A percentile compares a stretch with the other conserved stretches of the same genome.
Conservation (phyloP, 1,139 yeast species). For the Taiozyma sp. region DNA sequence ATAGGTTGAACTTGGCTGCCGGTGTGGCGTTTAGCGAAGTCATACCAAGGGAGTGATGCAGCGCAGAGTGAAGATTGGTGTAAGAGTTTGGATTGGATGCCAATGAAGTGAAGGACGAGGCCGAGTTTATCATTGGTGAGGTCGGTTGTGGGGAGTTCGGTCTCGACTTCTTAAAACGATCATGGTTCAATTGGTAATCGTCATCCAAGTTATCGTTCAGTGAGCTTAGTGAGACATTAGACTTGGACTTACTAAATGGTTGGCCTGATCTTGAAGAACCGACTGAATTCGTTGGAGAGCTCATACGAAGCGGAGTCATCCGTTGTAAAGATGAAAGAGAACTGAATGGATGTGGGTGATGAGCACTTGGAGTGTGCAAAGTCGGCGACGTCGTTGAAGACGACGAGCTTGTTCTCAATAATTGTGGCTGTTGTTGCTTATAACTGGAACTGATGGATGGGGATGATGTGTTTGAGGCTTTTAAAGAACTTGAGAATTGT, state of each 20-base stretch:
- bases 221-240: conserved; percentile 28
- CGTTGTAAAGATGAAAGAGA: conserved; percentile 47
- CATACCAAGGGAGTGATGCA: conserved; percentile 19
- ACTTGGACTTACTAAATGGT: conserved; percentile 19
- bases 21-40: conserved; percentile 13
- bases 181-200: conserved; percentile 44
- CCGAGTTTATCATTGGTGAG: conserved; percentile 51
- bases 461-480: not conserved
- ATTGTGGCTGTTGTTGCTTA: conserved; percentile 3
- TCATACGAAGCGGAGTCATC: conserved; percentile 47
- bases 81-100: conserved; percentile 29
- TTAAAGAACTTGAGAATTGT: conserved; percentile 16
- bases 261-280: conserved; percentile 11
- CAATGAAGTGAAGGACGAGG: conserved; percentile 27
- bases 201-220: conserved; percentile 30
- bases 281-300: conserved; percentile 21
- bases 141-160: conserved; percentile 73
- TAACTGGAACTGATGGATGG: conserved; percentile 1
- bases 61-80: conserved; percentile 34
- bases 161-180: conserved; percentile 59
- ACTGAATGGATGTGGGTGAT: conserved; percentile 33
- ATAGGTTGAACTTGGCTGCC: conserved; percentile 21
- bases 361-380: conserved; percentile 22
- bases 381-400: conserved; percentile 25
- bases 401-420: conserved; percentile 11